A percentile compares a stretch with the other conserved stretches of the same genome.
Conservation (phyloP, 371 early-diverging fungal species). For the Apophysomyces trapeziformis region DNA sequence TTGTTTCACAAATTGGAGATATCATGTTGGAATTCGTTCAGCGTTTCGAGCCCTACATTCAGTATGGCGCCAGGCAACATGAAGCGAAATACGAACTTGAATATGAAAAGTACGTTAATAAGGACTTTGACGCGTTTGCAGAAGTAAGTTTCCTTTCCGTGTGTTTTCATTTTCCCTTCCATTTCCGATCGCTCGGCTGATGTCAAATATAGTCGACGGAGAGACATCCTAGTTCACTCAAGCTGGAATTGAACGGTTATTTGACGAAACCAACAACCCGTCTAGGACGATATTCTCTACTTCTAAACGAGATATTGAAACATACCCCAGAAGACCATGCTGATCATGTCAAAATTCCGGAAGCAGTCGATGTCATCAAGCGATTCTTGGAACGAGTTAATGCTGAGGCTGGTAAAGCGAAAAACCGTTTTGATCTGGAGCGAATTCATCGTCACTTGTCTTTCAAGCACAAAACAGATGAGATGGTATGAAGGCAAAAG, state of each 20-base stretch:
- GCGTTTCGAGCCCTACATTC: slow-evolving; percentile 79
- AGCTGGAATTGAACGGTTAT: slow-evolving; percentile 82
- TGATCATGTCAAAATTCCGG: slow-evolving; percentile 73
- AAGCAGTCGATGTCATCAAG: slow-evolving; percentile 76
- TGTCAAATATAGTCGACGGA: slow-evolving; percentile 30
- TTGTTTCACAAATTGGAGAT: slow-evolving; percentile 86
- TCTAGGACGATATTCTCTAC: slow-evolving; percentile 85
- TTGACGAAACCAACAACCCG: slow-evolving; percentile 85
- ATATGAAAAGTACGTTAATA: slow-evolving; percentile 36
- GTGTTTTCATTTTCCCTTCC: background rate
- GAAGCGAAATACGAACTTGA: slow-evolving; percentile 65
- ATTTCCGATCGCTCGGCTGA: background rate
- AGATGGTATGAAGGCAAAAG: slow-evolving; percentile 32
- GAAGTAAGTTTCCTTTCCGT: slow-evolving; percentile 43
- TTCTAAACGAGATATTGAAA: slow-evolving; percentile 90
- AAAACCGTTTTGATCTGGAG: slow-evolving; percentile 46
- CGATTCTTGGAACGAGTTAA: slow-evolving; percentile 67
- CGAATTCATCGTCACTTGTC: slow-evolving; percentile 45
- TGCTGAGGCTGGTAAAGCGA: slow-evolving; percentile 41
- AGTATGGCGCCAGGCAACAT: slow-evolving; percentile 87
- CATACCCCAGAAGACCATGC: slow-evolving; percentile 79
- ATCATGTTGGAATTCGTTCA: slow-evolving; percentile 74
- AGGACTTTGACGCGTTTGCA: slow-evolving; percentile 41
- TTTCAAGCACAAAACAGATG: slow-evolving; percentile 49
- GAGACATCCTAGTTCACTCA: slow-evolving; percentile 58